phyloP scores from a whole-genome alignment of 202 grass and related monocot genomes.

The Tripidium arundinaceum region DNA sequence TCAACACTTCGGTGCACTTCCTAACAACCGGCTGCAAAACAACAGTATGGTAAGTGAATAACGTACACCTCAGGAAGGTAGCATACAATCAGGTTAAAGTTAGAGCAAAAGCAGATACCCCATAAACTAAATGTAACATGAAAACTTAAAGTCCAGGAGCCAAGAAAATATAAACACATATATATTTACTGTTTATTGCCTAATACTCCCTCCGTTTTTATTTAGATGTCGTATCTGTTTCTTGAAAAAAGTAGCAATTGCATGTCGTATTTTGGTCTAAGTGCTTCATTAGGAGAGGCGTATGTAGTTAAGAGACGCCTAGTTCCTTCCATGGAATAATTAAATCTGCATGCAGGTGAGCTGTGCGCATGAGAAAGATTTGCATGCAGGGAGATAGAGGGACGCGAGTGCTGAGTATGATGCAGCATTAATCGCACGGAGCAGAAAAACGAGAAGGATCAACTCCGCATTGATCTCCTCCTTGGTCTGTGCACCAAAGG shows the following conservation, averaged over 20 bases:
- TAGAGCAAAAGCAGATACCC: neutral
- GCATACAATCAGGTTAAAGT: conserved; percentile 10
- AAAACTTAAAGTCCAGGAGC: neutral
- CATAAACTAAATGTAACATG: conserved; percentile 2
- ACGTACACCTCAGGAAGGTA: conserved; percentile 2
- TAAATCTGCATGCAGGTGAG: neutral
- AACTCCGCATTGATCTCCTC: neutral
- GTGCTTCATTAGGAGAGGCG: neutral
- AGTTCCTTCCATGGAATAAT: neutral
- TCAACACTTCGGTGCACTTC: conserved; percentile 70
- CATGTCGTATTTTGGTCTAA: neutral
- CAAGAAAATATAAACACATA: conserved; percentile 3
- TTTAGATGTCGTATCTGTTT: neutral
- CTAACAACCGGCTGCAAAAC: conserved; percentile 62
- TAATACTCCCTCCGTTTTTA: neutral
- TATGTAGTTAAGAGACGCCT: neutral
- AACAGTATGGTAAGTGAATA: conserved; percentile 24
- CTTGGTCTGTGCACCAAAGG: neutral
- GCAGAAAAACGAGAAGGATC: neutral
- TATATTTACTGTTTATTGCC: neutral
- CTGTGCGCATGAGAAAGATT: too few relatives aligned
- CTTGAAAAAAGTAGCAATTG: neutral
- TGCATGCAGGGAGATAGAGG: neutral
- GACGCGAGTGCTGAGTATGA: neutral
- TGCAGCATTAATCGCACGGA: neutral